These are phyloP conservation scores for Hansenula lynferdii DNA, from an alignment of 1,139 yeast genomes.

Conservation along the genomic window DNA sequence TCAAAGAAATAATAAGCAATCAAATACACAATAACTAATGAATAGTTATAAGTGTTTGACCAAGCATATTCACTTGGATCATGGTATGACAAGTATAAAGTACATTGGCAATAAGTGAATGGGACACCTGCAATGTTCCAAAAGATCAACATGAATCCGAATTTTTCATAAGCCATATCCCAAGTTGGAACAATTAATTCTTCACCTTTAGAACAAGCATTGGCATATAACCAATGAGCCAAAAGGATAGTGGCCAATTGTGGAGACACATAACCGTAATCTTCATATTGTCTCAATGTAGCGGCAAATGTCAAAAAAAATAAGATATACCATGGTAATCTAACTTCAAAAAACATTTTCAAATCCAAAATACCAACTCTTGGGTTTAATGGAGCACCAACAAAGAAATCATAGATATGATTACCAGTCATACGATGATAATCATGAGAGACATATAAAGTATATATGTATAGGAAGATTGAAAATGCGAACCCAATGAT, in stretches of 20 bases:
- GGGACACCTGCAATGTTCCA: constrained; percentile 99
- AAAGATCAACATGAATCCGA: constrained; percentile 95
- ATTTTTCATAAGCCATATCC: constrained; percentile 99
- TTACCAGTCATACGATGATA: constrained; percentile 91
- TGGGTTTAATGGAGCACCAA: constrained; percentile 98
- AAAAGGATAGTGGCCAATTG: constrained; percentile 70
- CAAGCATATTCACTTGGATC: constrained; percentile 78
- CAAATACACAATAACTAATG: constrained; percentile 52
- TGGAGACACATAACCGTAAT: constrained; percentile 72
- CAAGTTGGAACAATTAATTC: constrained; percentile 96
- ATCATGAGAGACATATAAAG: constrained; percentile 61
- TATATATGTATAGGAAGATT: constrained; percentile 55
- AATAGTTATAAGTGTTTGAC: constrained; percentile 54
- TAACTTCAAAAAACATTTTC: constrained; percentile 96
- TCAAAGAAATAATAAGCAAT: constrained; percentile 89
- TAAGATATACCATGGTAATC: constrained; percentile 94
- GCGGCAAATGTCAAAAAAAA: constrained; percentile 75
- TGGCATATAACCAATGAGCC: constrained; percentile 94
- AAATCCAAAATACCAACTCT: constrained; percentile 88
- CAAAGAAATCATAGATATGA: constrained; percentile 82
- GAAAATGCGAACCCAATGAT: constrained; percentile 68
- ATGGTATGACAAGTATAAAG: constrained; percentile 76
- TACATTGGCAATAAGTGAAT: constrained; percentile 93
- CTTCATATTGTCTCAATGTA: constrained; percentile 72
- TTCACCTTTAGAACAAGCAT: constrained; percentile 97